phyloP scores from a whole-genome alignment of 306 rosid species.

The Castanospermum australe region DNA sequence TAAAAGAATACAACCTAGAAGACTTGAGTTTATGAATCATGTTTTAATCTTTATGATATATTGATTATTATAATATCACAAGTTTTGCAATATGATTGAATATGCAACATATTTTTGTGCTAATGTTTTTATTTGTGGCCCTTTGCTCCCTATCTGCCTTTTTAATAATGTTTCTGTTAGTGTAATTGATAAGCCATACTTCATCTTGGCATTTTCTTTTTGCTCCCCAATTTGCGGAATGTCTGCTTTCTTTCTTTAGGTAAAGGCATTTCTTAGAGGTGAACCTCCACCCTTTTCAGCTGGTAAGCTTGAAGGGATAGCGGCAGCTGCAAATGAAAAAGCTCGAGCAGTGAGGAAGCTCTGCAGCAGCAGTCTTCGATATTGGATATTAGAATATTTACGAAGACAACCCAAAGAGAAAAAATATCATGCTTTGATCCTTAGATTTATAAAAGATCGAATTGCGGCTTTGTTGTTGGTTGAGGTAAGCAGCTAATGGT shows the following conservation, averaged over 20 bases:
- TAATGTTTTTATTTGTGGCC: not conserved
- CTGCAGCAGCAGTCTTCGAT: slow-evolving; percentile 67
- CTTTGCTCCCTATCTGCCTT: not conserved
- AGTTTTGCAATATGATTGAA: not conserved
- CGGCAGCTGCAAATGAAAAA: slow-evolving; percentile 61
- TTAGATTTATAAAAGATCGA: slow-evolving; percentile 83
- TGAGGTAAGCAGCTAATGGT: slow-evolving; percentile 61
- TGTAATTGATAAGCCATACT: slow-evolving; percentile 2
- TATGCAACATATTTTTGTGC: not conserved
- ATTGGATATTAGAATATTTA: slow-evolving; percentile 89
- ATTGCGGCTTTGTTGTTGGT: slow-evolving; percentile 73
- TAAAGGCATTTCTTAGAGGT: slow-evolving; percentile 82
- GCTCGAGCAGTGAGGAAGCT: slow-evolving; percentile 71
- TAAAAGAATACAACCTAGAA: not conserved
- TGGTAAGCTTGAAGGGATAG: slow-evolving; percentile 83
- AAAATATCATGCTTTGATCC: slow-evolving; percentile 72
- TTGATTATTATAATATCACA: not conserved
- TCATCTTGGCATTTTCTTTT: slow-evolving; percentile 8
- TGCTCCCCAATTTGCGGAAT: slow-evolving; percentile 4
- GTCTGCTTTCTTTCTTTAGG: slow-evolving; percentile 34
- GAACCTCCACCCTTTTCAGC: slow-evolving; percentile 74
- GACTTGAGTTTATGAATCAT: slow-evolving; percentile 2
- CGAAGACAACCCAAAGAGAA: slow-evolving; percentile 78
- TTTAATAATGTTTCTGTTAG: not conserved
- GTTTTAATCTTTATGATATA: slow-evolving; percentile 3